These are phyloP conservation scores for Nakazawaea holstii DNA, from an alignment of 805 yeast species.

Conservation along the genomic window DNA sequence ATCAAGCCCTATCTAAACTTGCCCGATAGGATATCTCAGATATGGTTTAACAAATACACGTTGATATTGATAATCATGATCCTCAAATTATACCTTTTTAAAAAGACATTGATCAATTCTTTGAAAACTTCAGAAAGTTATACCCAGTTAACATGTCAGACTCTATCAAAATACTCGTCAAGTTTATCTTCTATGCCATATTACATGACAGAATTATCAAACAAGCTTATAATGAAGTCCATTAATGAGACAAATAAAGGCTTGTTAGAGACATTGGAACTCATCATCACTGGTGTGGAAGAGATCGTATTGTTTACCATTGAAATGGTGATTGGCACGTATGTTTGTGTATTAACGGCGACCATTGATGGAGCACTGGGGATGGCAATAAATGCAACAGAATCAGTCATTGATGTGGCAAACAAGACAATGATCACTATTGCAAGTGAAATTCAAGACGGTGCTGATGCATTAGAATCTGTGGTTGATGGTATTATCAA, in stretches of 20 bases:
- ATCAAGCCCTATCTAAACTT: conserved; percentile 36
- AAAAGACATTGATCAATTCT: conserved; percentile 36
- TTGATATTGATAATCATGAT: conserved; percentile 48
- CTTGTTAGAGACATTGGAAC: conserved; percentile 34
- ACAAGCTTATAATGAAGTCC: conserved; percentile 40
- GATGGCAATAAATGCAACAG: conserved; percentile 70
- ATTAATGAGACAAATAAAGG: conserved; percentile 45
- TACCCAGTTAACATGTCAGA: conserved; percentile 39
- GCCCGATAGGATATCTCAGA: conserved; percentile 53
- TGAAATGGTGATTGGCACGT: conserved; percentile 79
- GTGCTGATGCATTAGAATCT: conserved; percentile 53
- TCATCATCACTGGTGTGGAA: conserved; percentile 53
- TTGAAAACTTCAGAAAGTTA: conserved; percentile 33
- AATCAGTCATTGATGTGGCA: conserved; percentile 51
- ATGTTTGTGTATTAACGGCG: conserved; percentile 74
- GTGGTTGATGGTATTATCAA: conserved; percentile 51
- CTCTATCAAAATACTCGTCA: conserved; percentile 35
- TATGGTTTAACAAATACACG: conserved; percentile 63
- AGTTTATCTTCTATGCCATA: conserved; percentile 44
- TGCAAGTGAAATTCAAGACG: conserved; percentile 61
- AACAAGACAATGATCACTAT: conserved; percentile 51
- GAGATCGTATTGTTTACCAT: conserved; percentile 57
- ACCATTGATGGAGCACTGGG: conserved; percentile 68
- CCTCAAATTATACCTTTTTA: conserved; percentile 57
- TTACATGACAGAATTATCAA: conserved; percentile 50